Evolutionary conservation across 352 stramenopile species (phyloP).

Genomic region (Blastocystis sp.): DNA sequence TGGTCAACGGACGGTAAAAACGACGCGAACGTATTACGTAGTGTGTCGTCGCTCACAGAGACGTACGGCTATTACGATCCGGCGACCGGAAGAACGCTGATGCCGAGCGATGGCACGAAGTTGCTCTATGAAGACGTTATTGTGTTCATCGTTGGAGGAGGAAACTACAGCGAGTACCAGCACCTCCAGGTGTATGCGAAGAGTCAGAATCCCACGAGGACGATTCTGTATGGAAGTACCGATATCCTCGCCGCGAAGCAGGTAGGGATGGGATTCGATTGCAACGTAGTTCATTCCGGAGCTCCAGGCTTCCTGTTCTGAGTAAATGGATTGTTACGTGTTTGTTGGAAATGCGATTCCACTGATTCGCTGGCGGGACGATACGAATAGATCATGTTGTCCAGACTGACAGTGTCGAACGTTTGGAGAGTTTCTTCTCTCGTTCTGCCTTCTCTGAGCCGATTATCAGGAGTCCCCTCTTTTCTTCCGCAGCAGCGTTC

Average conservation of each 20-base stretch:
- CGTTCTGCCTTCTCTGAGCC: not conserved
- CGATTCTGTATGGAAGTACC: slow-evolving; percentile 52
- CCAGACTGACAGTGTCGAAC: not conserved
- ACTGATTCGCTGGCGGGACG: not conserved
- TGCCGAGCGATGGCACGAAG: slow-evolving; percentile 35
- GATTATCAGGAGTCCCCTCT: not conserved
- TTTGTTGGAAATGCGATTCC: slow-evolving; percentile 52
- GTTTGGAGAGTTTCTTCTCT: not conserved
- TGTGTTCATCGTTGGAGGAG: slow-evolving; percentile 73
- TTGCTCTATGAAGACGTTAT: slow-evolving; percentile 65
- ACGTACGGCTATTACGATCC: slow-evolving; percentile 52
- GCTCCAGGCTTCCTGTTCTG: slow-evolving; percentile 11
- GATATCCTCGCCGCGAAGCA: slow-evolving; percentile 49
- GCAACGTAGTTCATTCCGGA: slow-evolving; percentile 47
- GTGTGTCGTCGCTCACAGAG: slow-evolving; percentile 29
- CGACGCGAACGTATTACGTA: not conserved
- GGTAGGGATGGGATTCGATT: not conserved
- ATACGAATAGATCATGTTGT: not conserved
- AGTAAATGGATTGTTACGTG: not conserved
- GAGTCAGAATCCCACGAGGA: slow-evolving; percentile 18
- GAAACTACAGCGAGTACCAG: slow-evolving; percentile 76
- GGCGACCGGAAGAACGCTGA: slow-evolving; percentile 34
- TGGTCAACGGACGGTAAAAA: slow-evolving; percentile 10
- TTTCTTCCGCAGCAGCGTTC: slow-evolving; percentile 2
- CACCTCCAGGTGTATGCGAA: slow-evolving; percentile 66